A percentile compares a stretch with the other conserved stretches of the same genome.
These are phyloP conservation scores for Canavalia ensiformis DNA, from an alignment of 306 rosid genomes.

Conservation along the genomic window DNA sequence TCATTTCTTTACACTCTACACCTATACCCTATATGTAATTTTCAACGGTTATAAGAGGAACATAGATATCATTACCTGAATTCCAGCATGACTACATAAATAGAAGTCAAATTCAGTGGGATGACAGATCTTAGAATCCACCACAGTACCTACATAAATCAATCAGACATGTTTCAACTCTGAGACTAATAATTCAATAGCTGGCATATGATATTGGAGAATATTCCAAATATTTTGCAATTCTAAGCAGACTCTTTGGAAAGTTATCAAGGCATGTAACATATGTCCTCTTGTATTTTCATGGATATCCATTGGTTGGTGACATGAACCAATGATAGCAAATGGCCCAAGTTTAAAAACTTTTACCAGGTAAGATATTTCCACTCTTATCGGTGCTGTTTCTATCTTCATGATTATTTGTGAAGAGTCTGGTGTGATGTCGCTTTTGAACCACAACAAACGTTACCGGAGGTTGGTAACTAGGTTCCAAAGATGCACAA, in stretches of 20 bases:
- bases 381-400: conserved; percentile 74
- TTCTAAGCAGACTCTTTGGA: neutral
- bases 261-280: neutral
- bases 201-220: neutral
- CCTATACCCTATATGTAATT: neutral
- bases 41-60: neutral
- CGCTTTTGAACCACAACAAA: conserved; percentile 88
- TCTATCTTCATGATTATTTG: conserved; percentile 67
- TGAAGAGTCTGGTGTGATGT: conserved; percentile 77
- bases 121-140: conserved; percentile 86
- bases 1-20: neutral
- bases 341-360: neutral
- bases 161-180: conserved; percentile 22
- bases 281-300: neutral
- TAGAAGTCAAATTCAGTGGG: conserved; percentile 88
- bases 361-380: conserved; percentile 76
- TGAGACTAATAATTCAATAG: neutral
- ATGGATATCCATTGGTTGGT: neutral
- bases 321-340: neutral
- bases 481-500: conserved; percentile 79
- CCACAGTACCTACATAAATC: conserved; percentile 73
- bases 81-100: conserved; percentile 88
- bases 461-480: conserved; percentile 88
- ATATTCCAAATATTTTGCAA: neutral
- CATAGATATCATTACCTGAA: conserved; percentile 61